Conservation (phyloP, 2,329 filamentous ascomycete species). For the Cryphonectria radicalis region DNA sequence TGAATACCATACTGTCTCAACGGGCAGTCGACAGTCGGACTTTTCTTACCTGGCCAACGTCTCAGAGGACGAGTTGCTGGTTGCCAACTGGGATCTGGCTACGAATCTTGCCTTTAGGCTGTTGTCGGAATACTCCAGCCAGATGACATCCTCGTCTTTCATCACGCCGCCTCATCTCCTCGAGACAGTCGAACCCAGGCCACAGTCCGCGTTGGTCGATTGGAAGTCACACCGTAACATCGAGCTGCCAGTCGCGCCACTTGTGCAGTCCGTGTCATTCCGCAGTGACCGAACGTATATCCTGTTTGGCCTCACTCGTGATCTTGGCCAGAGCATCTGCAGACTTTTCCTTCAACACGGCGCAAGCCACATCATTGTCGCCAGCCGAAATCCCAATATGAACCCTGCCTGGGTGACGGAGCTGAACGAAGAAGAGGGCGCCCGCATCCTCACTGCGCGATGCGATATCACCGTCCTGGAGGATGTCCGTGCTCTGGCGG, state of each 20-base stretch:
- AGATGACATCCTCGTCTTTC: not conserved
- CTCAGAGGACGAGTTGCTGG: not conserved
- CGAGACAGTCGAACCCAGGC: constrained; percentile 4
- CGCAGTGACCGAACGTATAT: constrained; percentile 43
- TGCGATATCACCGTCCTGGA: constrained; percentile 38
- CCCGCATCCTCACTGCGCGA: constrained; percentile 33
- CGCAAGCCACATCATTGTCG: constrained; percentile 45
- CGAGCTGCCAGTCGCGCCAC: constrained; percentile 33
- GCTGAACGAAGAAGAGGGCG: constrained; percentile 33
- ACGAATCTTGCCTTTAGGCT: not conserved
- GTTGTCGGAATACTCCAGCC: not conserved
- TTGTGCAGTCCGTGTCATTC: constrained; percentile 35
- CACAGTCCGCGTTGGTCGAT: constrained; percentile 42
- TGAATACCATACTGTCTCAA: constrained; percentile 32
- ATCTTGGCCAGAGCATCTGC: constrained; percentile 50
- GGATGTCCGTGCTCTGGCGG: constrained; percentile 33
- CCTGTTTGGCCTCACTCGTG: constrained; percentile 47
- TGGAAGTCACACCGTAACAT: constrained; percentile 44
- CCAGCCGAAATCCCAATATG: constrained; percentile 43
- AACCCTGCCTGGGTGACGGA: constrained; percentile 40
- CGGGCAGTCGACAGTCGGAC: not conserved
- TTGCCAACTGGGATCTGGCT: not conserved
- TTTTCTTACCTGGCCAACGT: not conserved
- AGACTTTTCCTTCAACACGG: constrained; percentile 44
- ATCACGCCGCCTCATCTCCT: constrained; percentile 32